Evolutionary conservation across 345 rosid species (phyloP).

Genomic region (Euphorbia peplus): DNA sequence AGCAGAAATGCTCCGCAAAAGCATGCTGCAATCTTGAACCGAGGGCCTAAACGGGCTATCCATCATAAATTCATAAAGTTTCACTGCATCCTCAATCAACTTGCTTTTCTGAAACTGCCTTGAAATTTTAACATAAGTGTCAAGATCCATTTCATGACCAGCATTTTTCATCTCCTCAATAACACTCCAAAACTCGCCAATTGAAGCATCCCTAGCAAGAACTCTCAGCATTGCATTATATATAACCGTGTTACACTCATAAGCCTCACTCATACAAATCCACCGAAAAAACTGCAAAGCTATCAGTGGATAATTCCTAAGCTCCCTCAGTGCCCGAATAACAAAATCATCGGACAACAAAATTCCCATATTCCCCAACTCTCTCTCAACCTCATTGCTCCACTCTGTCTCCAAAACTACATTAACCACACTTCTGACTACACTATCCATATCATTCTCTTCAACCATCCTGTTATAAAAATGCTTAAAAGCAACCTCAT

Average conservation of each 20-base stretch:
- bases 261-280: slow-evolving; percentile 15
- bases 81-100: slow-evolving; percentile 68
- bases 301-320: slow-evolving; percentile 46
- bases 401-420: slow-evolving; percentile 39
- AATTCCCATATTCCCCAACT: slow-evolving; percentile 47
- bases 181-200: slow-evolving; percentile 63
- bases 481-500: slow-evolving; percentile 58
- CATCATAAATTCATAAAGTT: slow-evolving; percentile 85
- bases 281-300: slow-evolving; percentile 11
- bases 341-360: slow-evolving; percentile 58
- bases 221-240: slow-evolving; percentile 62
- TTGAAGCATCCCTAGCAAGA: slow-evolving; percentile 57
- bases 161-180: slow-evolving; percentile 62
- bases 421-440: slow-evolving; percentile 40
- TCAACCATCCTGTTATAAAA: slow-evolving; percentile 62
- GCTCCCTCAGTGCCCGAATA: slow-evolving; percentile 63
- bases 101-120: slow-evolving; percentile 72
- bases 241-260: slow-evolving; percentile 30
- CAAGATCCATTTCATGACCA: slow-evolving; percentile 62
- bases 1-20: slow-evolving; percentile 52
- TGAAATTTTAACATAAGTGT: slow-evolving; percentile 65
- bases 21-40: slow-evolving; percentile 56
- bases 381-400: slow-evolving; percentile 51
- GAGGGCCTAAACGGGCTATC: slow-evolving; percentile 81
- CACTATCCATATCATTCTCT: slow-evolving; percentile 52